A percentile compares a stretch with the other conserved stretches of the same genome.
phyloP scores from a whole-genome alignment of 306 rosid species.

The Ormosia emarginata region DNA sequence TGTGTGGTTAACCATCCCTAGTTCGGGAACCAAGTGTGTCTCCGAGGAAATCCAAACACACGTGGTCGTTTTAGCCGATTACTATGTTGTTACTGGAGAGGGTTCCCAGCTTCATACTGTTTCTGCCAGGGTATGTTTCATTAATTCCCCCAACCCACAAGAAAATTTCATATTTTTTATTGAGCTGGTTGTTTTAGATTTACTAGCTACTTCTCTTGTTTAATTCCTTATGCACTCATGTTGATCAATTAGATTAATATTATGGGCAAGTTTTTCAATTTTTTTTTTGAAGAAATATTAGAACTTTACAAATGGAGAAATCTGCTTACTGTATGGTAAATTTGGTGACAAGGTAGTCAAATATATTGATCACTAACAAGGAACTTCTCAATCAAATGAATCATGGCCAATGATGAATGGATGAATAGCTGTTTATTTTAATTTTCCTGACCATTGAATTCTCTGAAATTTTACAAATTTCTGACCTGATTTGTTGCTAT shows the following conservation, averaged over 20 bases:
- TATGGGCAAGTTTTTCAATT: not conserved
- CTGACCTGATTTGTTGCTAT: not conserved
- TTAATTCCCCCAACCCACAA: not conserved
- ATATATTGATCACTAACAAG: not conserved
- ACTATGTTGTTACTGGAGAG: conserved; percentile 25
- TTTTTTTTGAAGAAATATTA: not conserved
- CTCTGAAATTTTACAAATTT: not conserved
- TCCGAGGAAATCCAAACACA: conserved; percentile 46
- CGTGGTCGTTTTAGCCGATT: conserved; percentile 50
- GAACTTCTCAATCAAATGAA: not conserved
- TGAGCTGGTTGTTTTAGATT: not conserved
- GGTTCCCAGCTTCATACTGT: not conserved
- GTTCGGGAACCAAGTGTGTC: conserved; percentile 46
- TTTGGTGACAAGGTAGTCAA: not conserved
- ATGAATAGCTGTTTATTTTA: not conserved
- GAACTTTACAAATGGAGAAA: not conserved
- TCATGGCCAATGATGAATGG: not conserved
- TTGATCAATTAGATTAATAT: not conserved
- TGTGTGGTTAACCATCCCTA: conserved; percentile 39
- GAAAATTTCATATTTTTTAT: not conserved
- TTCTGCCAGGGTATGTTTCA: conserved; percentile 23
- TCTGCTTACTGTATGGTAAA: not conserved
- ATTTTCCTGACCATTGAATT: not conserved
- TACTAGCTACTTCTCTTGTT: not conserved
- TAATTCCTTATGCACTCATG: not conserved